Base-by-base conservation (phyloP, 108 stramenopile species). In the Cyclotella baltica region DNA sequence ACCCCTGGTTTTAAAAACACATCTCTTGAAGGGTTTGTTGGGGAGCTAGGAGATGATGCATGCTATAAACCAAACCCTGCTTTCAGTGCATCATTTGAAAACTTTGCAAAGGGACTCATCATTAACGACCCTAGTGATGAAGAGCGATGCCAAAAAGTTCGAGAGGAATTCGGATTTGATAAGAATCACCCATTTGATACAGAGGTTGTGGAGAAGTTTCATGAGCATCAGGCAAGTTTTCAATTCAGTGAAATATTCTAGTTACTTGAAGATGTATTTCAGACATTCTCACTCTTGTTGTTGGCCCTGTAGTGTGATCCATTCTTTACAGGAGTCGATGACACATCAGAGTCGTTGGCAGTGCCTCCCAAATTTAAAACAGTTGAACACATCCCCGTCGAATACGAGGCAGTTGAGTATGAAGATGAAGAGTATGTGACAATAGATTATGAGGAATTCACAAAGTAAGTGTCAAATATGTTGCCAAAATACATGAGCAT, bases 21-120 rank as follows among this genome's bases (percentile, higher is more conserved):
- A 11, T 8, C 8, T 11, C 10, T 13, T 43, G 10, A 11, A 13
- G 8, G 10, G 13, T 11, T 8, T 13, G 13, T 13, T 11, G 10
- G 13, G 40, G n/a, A n/a, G n/a, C n/a, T 11, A 11, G 40, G 13
- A 43, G 40, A 8, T 43, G 10, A 11, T 8, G 8, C 40, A 43
- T 43, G 40, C 40, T 43, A 43, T 43, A 43, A 43, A 11, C 40
- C 40, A 43, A 43, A 43, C 13, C 40, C 40, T 43, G 40, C 40
- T 11, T 67, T 48, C 46, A 67, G 67, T 51, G 18, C 19, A 67
- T 31, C 67, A 48, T 67, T 67, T 67, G 67, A 67, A 50, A 22
- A 67, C 30, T 67, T 67, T 48, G 67, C 67, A 13, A 31, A 19
- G 13, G 1, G 4, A 4, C 67, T 67, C 29, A 25, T 67, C 10